Percentiles rank a stretch among this genome's conserved stretches.
Evolutionary conservation across 306 rosid genomes (phyloP).

Genomic region (Purshia tridentata): DNA sequence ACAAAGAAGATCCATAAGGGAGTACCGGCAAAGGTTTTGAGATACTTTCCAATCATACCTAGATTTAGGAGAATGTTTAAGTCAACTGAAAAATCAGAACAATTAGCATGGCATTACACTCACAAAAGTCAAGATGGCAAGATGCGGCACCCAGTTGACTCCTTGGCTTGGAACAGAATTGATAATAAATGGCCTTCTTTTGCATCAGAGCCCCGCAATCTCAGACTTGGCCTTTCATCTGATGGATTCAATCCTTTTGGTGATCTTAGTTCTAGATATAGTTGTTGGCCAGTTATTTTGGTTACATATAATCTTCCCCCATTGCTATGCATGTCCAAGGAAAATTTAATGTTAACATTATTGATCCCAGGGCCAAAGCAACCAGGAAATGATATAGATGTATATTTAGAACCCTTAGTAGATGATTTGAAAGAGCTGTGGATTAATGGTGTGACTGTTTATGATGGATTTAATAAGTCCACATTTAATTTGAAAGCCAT

Average conservation of each 20-base stretch:
- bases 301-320: background rate
- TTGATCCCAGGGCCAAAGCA: background rate
- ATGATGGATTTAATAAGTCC: background rate
- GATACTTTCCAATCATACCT: background rate
- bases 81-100: background rate
- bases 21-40: background rate
- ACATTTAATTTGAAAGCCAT: background rate
- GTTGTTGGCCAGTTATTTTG: constrained; percentile 12
- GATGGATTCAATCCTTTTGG: constrained; percentile 12
- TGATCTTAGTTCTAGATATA: background rate
- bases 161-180: background rate
- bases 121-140: constrained; percentile 5
- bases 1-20: background rate
- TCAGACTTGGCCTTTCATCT: constrained; percentile 7
- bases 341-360: constrained; percentile 13
- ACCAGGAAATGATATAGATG: background rate
- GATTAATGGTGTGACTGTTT: background rate
- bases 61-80: constrained; percentile 5
- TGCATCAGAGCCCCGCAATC: background rate
- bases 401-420: background rate
- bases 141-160: constrained; percentile 1
- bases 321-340: background rate
- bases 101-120: background rate
- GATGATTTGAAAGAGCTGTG: background rate
- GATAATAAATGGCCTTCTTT: constrained; percentile 6